A percentile compares a stretch with the other conserved stretches of the same genome.
Evolutionary conservation across 371 early-diverging fungal genomes (phyloP).

Genomic region (Mucor lusitanicus): DNA sequence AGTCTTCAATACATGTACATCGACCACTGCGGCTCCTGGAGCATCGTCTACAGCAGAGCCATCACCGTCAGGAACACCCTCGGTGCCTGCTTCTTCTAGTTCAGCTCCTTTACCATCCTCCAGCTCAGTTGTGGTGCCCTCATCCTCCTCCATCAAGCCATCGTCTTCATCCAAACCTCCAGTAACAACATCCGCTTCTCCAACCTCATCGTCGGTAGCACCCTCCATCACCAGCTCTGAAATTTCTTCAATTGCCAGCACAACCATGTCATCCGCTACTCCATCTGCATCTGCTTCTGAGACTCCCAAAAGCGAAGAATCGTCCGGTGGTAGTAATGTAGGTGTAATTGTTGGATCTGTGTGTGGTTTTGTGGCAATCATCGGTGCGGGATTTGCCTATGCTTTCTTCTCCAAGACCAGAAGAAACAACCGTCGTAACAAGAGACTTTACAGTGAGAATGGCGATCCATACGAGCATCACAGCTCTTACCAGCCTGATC

Average conservation of each 20-base stretch:
- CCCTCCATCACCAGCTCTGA: neutral
- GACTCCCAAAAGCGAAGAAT: neutral
- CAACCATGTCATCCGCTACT: neutral
- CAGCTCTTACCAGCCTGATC: constrained; percentile 1
- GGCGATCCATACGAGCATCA: constrained; percentile 8
- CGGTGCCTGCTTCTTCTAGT: neutral
- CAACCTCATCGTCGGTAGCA: neutral
- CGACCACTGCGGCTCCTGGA: neutral
- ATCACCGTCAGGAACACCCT: neutral
- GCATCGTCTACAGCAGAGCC: neutral
- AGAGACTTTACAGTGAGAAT: constrained; percentile 28
- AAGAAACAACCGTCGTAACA: constrained; percentile 31
- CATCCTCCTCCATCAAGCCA: neutral
- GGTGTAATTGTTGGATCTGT: constrained; percentile 47
- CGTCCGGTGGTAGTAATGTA: constrained; percentile 21
- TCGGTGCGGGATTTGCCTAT: constrained; percentile 44
- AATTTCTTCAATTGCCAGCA: neutral
- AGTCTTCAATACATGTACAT: neutral
- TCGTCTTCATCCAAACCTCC: constrained; percentile 1
- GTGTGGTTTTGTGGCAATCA: constrained; percentile 39
- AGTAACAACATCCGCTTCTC: neutral
- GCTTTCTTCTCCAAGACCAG: constrained; percentile 41
- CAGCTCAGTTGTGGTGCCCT: neutral
- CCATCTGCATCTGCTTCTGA: neutral
- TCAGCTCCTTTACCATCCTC: neutral